Conservation (phyloP, 2,329 filamentous ascomycete genomes). For the Fusarium sororula region DNA sequence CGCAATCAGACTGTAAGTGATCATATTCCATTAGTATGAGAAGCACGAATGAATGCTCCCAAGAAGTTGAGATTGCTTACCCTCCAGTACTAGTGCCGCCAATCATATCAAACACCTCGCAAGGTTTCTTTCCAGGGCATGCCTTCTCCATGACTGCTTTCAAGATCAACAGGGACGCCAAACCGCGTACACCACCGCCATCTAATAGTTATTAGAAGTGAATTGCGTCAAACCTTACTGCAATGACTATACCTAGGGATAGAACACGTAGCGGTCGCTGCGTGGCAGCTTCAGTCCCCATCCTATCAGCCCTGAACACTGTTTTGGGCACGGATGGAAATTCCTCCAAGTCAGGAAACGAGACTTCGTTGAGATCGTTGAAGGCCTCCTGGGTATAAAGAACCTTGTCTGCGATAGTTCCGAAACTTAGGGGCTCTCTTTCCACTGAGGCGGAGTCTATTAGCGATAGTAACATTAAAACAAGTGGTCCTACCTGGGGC, state of each 20-base stretch:
- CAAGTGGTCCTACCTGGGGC: background rate
- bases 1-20: background rate
- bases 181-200: background rate
- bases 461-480: background rate
- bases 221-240: too few relatives aligned
- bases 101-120: background rate
- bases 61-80: background rate
- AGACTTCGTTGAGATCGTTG: accelerated
- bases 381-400: background rate
- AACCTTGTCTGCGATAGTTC: background rate
- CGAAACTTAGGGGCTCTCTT: background rate
- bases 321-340: accelerated
- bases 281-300: background rate
- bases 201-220: background rate
- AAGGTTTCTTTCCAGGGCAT: background rate
- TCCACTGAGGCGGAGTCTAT: background rate
- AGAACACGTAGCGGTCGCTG: background rate
- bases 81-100: background rate
- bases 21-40: too few relatives aligned
- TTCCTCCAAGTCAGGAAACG: background rate
- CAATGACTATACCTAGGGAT: background rate
- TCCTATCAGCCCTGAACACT: background rate
- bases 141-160: background rate
- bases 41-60: too few relatives aligned
- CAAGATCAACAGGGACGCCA: background rate